phyloP scores from a whole-genome alignment of 768 basidiomycete species.

The Solioccasus polychromus region DNA sequence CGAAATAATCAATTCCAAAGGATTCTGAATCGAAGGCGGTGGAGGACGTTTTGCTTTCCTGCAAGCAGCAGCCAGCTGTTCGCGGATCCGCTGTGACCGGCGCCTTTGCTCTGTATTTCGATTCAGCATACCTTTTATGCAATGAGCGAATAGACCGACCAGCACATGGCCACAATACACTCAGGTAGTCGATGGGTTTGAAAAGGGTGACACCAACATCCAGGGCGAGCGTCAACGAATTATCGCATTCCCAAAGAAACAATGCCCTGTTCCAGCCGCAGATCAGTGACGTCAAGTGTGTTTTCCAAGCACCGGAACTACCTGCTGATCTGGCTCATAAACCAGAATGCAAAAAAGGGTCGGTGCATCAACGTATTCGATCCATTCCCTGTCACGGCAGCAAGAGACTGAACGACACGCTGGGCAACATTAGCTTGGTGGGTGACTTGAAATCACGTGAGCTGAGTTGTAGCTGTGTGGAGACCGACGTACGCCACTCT shows the following conservation, averaged over 20 bases:
- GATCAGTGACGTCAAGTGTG: constrained; percentile 12
- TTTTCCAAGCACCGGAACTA: constrained; percentile 23
- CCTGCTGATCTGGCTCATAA: constrained; percentile 69
- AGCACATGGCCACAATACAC: constrained; percentile 61
- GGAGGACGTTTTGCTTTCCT: constrained; percentile 43
- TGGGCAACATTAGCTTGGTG: constrained; percentile 61
- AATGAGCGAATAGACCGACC: constrained; percentile 37
- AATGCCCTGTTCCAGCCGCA: constrained; percentile 40
- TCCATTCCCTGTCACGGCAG: constrained; percentile 53
- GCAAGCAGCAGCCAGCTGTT: constrained; percentile 46
- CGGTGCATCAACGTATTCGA: constrained; percentile 49
- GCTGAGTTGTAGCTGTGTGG: constrained; percentile 7
- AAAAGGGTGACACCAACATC: constrained; percentile 62
- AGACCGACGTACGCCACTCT: constrained; percentile 58
- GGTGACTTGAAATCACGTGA: constrained; percentile 39
- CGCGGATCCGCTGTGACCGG: constrained; percentile 45
- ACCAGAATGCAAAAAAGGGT: constrained; percentile 74
- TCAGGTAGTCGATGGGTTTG: constrained; percentile 58
- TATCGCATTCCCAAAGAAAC: constrained; percentile 59
- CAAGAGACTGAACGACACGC: constrained; percentile 56
- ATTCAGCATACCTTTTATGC: constrained; percentile 4
- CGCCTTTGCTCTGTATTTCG: constrained; percentile 46
- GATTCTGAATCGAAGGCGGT: constrained; percentile 35
- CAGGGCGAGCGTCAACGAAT: constrained; percentile 54
- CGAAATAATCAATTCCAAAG: neutral